Evolutionary conservation across 352 stramenopile species (phyloP), one percentile per base, ranked within the genome.

Genomic region (Phytopythium cucurbitacearum): DNA sequence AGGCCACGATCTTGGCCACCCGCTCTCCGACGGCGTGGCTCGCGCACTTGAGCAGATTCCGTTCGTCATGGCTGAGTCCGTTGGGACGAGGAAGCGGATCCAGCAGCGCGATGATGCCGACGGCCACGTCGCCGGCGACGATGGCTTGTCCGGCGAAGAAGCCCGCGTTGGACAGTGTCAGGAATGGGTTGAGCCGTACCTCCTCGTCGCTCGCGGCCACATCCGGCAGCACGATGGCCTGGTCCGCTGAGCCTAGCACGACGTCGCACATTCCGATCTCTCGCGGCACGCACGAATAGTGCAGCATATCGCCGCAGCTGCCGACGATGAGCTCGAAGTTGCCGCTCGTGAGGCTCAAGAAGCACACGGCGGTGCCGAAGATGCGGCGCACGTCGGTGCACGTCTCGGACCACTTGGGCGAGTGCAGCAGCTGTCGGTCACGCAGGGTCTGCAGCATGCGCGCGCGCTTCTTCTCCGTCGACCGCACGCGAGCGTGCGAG

Each of bases 221-320:
- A 40, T 53, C 42, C 15, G 11, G 34, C 12, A 69, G 34, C 9
- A 56, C 40, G 1, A 69, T 43, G 16, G 53, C 39, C 16, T 62
- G 48, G 6, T 63, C 58, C 0, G 48, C 13, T 5, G 53, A 28
- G 9, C 62, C 59, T 8, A 69, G 52, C 3, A 51, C 36, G 51
- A 56, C 56, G 51, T 69, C 64, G 34, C 64, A 71, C 60, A 71
- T 66, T 41, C 57, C 52, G 33, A 71, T 65, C 37, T 68, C 60
- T 15, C 64, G 56, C 15, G 64, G 60, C 16, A 71, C 40, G 48
- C 56, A 65, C 2, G 60, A 71, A 40, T 63, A 71, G 35, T 58
- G 55, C 7, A 69, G 41, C 51, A 71, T 59, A 13, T 51, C 56
- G 16, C 64, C 64, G 35, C 45, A 40, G 37, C 53, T 53, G 7